Base-by-base conservation (phyloP, 208 protist species). In the Leishmania tarentolae region DNA sequence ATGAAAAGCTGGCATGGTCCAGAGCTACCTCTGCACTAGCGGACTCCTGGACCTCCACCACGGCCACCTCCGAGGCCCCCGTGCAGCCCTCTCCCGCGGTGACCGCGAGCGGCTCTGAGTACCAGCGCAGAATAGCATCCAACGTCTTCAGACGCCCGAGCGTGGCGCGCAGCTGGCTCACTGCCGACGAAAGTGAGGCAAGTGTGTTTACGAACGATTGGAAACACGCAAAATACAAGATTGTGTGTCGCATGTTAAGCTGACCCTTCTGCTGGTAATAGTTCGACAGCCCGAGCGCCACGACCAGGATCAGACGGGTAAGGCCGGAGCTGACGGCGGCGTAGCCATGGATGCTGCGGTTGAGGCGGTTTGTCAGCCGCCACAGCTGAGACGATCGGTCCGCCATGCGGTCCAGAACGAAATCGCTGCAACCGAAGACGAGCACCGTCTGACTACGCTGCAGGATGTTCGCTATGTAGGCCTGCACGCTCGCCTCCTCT, bases 211-310 rank as follows among this genome's bases (percentile, higher is more conserved):
- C 87, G 50, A 96, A 90, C 52, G 87, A 82, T 57, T 89, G 87
- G 40, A 97, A 82, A 61, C 92, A 90, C 40, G 94, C 80, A 78
- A 94, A 95, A 81, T 93, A 97, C 75, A 95, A 79, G 47, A 82
- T 90, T 31, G 94, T 93, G 78, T 94, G 88, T 28, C 85, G 84
- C 72, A 94, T 81, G 42, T 78, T 81, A 15, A 96, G 78, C 35
- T 90, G 84, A 13, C 91, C 91, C 11, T 80, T 81, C 69, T 85
- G 85, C 79, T 91, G 86, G 31, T 84, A 87, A 42, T 86, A 83
- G 72, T 91, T 94, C 78, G 78, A 92, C 57, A 93, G 76, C 0
- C 88, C 90, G 7, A 96, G 84, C 24, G 94, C 84, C 40, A 92
- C 75, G 17, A 96, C 90, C 77, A 94, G 90, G 56, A 96, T 89